Evolutionary conservation across 345 rosid species (phyloP).

Genomic region (Brassica incana): DNA sequence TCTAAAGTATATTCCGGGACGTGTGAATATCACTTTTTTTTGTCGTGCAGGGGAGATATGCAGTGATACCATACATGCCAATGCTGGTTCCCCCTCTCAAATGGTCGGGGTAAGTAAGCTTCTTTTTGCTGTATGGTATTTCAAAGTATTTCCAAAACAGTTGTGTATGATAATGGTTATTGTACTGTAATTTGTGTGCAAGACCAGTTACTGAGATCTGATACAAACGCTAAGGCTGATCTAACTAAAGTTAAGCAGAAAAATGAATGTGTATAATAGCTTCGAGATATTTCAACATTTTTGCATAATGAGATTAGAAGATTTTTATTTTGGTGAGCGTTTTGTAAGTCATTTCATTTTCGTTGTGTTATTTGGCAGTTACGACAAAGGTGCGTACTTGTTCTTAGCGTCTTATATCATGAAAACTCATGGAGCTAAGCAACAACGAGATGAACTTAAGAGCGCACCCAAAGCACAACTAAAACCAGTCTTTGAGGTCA

Average conservation of each 20-base stretch:
- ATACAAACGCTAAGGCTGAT: not conserved
- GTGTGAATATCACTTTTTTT: not conserved
- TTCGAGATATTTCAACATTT: not conserved
- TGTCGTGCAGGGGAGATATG: slow-evolving; percentile 54
- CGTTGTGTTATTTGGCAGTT: slow-evolving; percentile 48
- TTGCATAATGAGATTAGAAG: slow-evolving; percentile 12
- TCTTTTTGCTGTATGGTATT: slow-evolving; percentile 2
- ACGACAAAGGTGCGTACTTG: slow-evolving; percentile 87
- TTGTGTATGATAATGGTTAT: not conserved
- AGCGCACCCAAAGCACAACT: slow-evolving; percentile 65
- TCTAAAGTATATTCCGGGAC: not conserved
- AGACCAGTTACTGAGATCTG: slow-evolving; percentile 10
- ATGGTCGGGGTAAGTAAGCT: slow-evolving; percentile 79
- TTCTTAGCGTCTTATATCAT: slow-evolving; percentile 82
- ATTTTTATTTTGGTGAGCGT: not conserved
- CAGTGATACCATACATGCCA: slow-evolving; percentile 98
- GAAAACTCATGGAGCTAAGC: slow-evolving; percentile 87
- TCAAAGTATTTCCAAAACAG: not conserved
- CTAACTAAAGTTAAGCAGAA: not conserved
- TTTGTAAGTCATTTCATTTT: not conserved
- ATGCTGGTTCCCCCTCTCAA: slow-evolving; percentile 96
- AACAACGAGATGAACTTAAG: slow-evolving; percentile 77
- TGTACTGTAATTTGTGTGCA: slow-evolving; percentile 6
- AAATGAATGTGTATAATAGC: not conserved
- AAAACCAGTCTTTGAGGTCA: slow-evolving; percentile 79